Evolutionary conservation across 192 early-diverging fungal species (phyloP).

Genomic region (Coemansia sp.): DNA sequence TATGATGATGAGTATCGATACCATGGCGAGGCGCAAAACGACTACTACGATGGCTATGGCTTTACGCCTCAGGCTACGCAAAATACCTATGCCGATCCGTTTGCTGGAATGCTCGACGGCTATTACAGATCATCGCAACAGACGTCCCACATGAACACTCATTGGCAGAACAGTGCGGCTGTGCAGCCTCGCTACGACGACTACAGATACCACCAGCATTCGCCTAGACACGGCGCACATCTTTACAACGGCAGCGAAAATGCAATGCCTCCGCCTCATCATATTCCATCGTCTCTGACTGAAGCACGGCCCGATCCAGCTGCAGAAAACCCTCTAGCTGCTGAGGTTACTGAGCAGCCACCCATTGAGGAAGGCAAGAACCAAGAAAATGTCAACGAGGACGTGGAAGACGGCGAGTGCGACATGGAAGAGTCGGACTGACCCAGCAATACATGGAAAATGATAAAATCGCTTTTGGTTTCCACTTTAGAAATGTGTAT

Average conservation of each 20-base stretch:
- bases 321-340: not conserved
- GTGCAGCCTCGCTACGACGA: not conserved
- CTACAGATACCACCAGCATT: not conserved
- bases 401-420: conserved; percentile 48
- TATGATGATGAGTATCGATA: conserved; percentile 2
- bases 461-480: not conserved
- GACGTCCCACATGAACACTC: not conserved
- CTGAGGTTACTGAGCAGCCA: not conserved
- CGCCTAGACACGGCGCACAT: not conserved
- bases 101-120: conserved; percentile 20
- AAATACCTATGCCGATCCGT: conserved; percentile 8
- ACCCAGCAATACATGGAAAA: not conserved
- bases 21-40: conserved; percentile 1
- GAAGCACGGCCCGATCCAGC: not conserved
- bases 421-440: conserved; percentile 46
- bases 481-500: not conserved
- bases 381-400: conserved; percentile 1
- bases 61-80: not conserved
- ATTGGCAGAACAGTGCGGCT: not conserved
- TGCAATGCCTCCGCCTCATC: not conserved
- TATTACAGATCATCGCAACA: conserved; percentile 22
- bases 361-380: not conserved
- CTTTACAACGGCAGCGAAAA: not conserved
- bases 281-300: not conserved
- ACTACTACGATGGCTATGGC: not conserved